A percentile compares a stretch with the other conserved stretches of the same genome.
Conservation (phyloP, 2,329 filamentous ascomycete species). For the Pyricularia grisea region DNA sequence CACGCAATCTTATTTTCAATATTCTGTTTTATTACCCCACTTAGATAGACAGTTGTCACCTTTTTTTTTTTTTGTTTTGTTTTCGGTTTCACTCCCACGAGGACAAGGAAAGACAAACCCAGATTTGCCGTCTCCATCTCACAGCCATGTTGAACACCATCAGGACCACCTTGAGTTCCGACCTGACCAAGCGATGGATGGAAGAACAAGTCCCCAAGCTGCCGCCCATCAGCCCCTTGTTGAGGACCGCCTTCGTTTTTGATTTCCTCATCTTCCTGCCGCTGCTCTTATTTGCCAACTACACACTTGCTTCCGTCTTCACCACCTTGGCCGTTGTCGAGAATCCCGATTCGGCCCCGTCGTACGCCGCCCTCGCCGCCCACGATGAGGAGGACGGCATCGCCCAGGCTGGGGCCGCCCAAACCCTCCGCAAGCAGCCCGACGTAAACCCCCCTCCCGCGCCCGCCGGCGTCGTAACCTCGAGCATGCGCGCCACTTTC, state of each 20-base stretch:
- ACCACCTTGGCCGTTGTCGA: conserved; percentile 49
- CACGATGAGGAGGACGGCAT: conserved; percentile 23
- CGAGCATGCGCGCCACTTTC: conserved; percentile 40
- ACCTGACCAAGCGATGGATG: not conserved
- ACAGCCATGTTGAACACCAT: not conserved
- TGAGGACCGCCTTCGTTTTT: conserved; percentile 25
- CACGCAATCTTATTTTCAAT: too few relatives aligned
- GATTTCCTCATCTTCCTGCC: conserved; percentile 30
- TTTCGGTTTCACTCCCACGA: not conserved
- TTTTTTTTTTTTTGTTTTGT: not conserved
- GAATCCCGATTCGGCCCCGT: conserved; percentile 41
- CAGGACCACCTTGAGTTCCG: not conserved
- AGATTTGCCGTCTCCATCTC: not conserved
- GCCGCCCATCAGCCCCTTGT: not conserved
- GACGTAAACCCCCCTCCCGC: conserved; percentile 23
- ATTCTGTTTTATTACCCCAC: too few relatives aligned
- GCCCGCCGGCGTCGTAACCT: conserved; percentile 24
- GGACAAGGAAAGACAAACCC: not conserved
- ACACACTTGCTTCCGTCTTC: conserved; percentile 41
- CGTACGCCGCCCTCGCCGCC: conserved; percentile 39
- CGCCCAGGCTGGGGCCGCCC: conserved; percentile 22
- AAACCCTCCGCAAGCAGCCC: conserved; percentile 13
- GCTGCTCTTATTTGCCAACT: conserved; percentile 32
- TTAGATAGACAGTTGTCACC: too few relatives aligned
- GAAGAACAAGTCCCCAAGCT: not conserved